phyloP scores from a whole-genome alignment of 164 flowering plant species.

The Stephania yunnanensis region DNA sequence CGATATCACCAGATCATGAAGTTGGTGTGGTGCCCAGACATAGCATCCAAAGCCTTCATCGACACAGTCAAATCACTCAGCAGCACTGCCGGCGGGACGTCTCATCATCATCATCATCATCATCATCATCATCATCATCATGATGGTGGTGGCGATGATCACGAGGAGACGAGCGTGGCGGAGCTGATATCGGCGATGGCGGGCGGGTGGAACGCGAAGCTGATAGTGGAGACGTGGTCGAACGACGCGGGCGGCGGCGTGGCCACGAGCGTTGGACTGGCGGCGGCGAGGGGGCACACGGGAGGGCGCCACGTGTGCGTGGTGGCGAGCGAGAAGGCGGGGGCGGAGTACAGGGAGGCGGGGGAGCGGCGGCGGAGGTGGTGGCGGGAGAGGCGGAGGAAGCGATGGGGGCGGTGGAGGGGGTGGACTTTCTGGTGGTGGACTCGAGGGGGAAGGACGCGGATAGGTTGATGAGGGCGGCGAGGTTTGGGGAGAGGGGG shows the following conservation, averaged over 20 bases:
- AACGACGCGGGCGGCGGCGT: slow-evolving; percentile 16
- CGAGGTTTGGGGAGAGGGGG: slow-evolving; percentile 53
- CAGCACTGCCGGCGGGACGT: neutral
- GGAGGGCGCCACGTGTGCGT: slow-evolving; percentile 70
- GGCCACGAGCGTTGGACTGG: slow-evolving; percentile 60
- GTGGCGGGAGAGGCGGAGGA: slow-evolving; percentile 60
- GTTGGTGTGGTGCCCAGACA: slow-evolving; percentile 80
- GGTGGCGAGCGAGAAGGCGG: slow-evolving; percentile 57
- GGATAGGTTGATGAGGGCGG: slow-evolving; percentile 37
- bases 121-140: too few species aligned
- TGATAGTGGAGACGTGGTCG: slow-evolving; percentile 62
- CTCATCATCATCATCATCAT: too few species aligned
- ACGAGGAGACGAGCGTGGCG: slow-evolving; percentile 36
- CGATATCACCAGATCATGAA: slow-evolving; percentile 32
- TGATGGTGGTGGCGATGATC: neutral
- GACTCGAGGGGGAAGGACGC: slow-evolving; percentile 47
- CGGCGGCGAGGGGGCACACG: slow-evolving; percentile 56
- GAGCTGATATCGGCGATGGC: slow-evolving; percentile 59
- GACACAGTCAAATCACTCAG: slow-evolving; percentile 56
- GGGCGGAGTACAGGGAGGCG: slow-evolving; percentile 39
- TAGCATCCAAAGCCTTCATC: slow-evolving; percentile 67
- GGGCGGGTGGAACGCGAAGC: slow-evolving; percentile 43
- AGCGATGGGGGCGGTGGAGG: slow-evolving; percentile 40
- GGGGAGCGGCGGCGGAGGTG: slow-evolving; percentile 46
- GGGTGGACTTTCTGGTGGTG: slow-evolving; percentile 75